Evolutionary conservation across 2,329 filamentous ascomycete genomes (phyloP), one percentile per base, ranked within the genome.

Genomic region (Cercospora nicotianae): DNA sequence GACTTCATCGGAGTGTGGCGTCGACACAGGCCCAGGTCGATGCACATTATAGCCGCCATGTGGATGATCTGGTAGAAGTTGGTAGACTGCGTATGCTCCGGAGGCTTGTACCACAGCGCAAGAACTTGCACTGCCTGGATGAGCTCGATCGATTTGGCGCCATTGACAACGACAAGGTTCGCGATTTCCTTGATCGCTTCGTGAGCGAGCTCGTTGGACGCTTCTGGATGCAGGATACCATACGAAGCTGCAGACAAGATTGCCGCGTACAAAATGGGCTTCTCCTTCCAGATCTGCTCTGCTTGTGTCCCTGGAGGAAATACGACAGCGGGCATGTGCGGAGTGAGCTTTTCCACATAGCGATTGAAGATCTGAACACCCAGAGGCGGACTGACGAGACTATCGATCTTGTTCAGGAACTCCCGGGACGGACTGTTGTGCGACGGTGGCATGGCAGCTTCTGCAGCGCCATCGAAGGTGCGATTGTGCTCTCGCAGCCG

Each of bases 1-100:
- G 74, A 74, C 66, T 74, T 78, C 70, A 20, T 77, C 70, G 81
- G n/a, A 73, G 82, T 76, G 69, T 79, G 78, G 71, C 84, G 82
- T 70, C 87, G 86, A 16, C 90, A 91, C 6, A 96, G 86, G 0
- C 93, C 93, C 36, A 96, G 86, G 73, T 96, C 93, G 64, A 96
- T 88, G 28, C 90, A 90, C 89, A 96, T 92, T 73, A 92, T 86
- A 59, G 90, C 90, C 2, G 91, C 90, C 75, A 92, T 88, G 77
- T 96, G 92, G 57, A 93, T 88, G 72, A 95, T 86, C 81, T 94
- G 91, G 80, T 95, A 96, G 78, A 95, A 96, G 77, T 95, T 95
- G 75, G 94, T 87, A 80, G 95, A 91, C 75, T 96, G 92, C 67
- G 91, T 91, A 73, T 91, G 87, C 72, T 94, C 89, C 0, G 93